These are phyloP conservation scores for Schizosaccharomyces japonicus DNA, from an alignment of 805 yeast genomes.

Conservation along the genomic window DNA sequence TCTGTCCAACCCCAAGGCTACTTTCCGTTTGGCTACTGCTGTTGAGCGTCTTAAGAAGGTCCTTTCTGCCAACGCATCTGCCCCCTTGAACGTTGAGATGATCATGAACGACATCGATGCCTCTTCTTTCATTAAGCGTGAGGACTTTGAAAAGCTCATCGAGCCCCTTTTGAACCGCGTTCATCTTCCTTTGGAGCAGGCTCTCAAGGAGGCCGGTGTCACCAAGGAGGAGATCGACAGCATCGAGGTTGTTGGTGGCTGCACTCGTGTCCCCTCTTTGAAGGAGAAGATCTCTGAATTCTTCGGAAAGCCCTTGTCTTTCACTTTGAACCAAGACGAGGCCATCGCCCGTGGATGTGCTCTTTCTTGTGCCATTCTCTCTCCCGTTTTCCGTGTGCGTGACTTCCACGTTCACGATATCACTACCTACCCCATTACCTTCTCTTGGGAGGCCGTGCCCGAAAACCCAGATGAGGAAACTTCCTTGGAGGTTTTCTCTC, in stretches of 20 bases:
- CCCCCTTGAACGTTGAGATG: constrained; percentile 87
- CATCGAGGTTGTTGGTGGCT: constrained; percentile 92
- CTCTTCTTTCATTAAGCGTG: constrained; percentile 67
- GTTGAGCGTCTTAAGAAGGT: constrained; percentile 89
- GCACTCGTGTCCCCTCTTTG: constrained; percentile 87
- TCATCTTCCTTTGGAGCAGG: constrained; percentile 52
- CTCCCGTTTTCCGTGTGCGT: constrained; percentile 94
- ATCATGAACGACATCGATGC: constrained; percentile 95
- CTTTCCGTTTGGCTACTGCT: constrained; percentile 72
- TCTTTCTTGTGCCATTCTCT: constrained; percentile 94
- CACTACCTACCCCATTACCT: constrained; percentile 78
- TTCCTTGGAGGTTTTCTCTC: constrained; percentile 90
- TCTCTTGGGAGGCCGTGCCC: constrained; percentile 57
- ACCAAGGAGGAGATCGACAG: constrained; percentile 55
- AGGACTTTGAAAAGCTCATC: constrained; percentile 75
- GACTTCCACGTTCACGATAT: constrained; percentile 94
- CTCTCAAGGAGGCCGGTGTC: constrained; percentile 59
- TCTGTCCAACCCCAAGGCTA: constrained; percentile 78
- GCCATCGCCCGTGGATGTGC: constrained; percentile 98
- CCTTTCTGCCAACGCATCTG: constrained; percentile 79
- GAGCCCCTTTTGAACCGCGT: constrained; percentile 59
- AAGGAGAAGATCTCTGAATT: constrained; percentile 59
- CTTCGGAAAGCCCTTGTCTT: constrained; percentile 67
- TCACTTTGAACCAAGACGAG: constrained; percentile 96
- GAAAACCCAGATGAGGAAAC: constrained; percentile 62